Evolutionary conservation across 495 filamentous ascomycete genomes (phyloP), one percentile per base, ranked within the genome.

Genomic region (Podospora australis): DNA sequence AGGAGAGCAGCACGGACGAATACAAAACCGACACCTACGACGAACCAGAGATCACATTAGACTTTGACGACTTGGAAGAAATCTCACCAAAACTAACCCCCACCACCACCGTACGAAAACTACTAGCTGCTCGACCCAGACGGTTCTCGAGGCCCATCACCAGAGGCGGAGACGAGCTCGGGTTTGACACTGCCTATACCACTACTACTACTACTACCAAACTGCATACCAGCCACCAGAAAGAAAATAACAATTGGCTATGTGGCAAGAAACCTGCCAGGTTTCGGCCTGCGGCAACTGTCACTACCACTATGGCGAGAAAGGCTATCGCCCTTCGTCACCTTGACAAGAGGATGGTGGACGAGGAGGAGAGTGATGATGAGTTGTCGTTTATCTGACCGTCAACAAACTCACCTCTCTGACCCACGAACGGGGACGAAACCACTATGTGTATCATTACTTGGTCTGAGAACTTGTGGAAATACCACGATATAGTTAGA

Each of bases 341-440:
- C n/a, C n/a, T n/a, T n/a, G n/a, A n/a, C n/a, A 0, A 11, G 32
- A 6, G 23, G 35, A 21, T 11, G 3, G 14, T 16, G 42, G 4
- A 23, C n/a, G 44, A 14, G 2, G 52, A 20, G 20, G 53, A 46
- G 6, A 55, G 53, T 36, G 53, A 49, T 13, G 53, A 55, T 41
- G 53, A 55, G 34, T 29, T 55, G 48, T 43, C 40, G 21, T 25
- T 43, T 43, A 10, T 43, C 22, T 43, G 23, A 43, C 22, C 17
- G 13, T 36, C 7, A 23, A 4, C 0, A 16, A 30, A 30, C 26
- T 30, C 13, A 6, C 6, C 6, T 30, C 26, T 13, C 13, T 6
- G 26, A 6, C 26, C 6, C 26, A 30, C 26, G 13, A 30, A 30
- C 11, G 25, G 23, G 14, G n/a, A n/a, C n/a, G n/a, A n/a, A n/a